Evolutionary conservation across 352 stramenopile genomes (phyloP), one percentile per base, ranked within the genome.

Genomic region (Pythium grandisporangium): DNA sequence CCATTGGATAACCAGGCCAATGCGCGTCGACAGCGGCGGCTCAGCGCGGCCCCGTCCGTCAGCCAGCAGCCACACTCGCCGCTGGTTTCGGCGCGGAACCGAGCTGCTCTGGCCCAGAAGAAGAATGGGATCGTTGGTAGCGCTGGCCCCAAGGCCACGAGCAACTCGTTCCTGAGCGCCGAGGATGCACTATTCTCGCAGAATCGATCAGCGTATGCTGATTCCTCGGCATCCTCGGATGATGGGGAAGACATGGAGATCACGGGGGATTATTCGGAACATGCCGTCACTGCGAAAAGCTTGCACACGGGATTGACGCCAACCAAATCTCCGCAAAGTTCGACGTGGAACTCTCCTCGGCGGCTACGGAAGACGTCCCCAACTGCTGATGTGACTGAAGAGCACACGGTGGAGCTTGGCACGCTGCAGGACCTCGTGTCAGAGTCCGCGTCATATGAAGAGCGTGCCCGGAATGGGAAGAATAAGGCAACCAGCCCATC

Each of bases 211-310:
- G 60, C 74, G 30, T 91, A 84, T 27, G 78, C 70, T 12, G 78
- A 88, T 30, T 91, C 78, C 6, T 91, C 78, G 1, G 70, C 68
- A 17, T 90, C 80, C 8, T 88, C 74, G 0, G 76, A 86, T 39
- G 70, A 71, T 33, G 72, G 70, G 3, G 80, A 93, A 41, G 80
- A 93, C 37, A 93, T 93, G 75, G 80, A 93, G 23, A 84, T 93
- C 41, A 91, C 80, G 1, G 80, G 75, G 4, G 80, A 93, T 20
- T 89, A 81, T 45, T 70, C 66, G 1, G 61, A 73, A 26, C 62
- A 79, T 16, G 53, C 62, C 4, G 45, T 59, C 7, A 51, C 52
- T 20, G 38, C 57, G 6, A 29, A 37, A 11, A 44, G 29, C 33
- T 38, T 38, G 33, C 33, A 49, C 42, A 16, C 25, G 25, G 22